Evolutionary conservation across 352 stramenopile genomes (phyloP).

Genomic region (Globisporangium nodosum): DNA sequence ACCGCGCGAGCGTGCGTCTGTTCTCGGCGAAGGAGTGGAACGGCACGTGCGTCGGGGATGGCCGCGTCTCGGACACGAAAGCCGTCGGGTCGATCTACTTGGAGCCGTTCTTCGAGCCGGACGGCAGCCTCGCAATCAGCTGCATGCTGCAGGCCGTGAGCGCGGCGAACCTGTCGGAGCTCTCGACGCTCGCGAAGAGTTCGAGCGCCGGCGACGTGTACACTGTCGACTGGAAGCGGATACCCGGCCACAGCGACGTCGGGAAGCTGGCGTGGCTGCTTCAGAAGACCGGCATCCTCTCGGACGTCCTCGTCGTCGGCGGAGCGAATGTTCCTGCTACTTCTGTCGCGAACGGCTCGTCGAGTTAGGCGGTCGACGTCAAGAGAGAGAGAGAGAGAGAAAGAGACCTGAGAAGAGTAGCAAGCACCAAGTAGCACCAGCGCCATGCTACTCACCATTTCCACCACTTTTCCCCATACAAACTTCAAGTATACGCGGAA

Average conservation of each 20-base stretch:
- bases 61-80: constrained; percentile 70
- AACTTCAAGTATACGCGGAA: background rate
- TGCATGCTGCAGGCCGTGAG: constrained; percentile 71
- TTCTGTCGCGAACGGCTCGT: background rate
- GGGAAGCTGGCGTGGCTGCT: constrained; percentile 73
- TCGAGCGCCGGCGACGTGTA: constrained; percentile 39
- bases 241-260: constrained; percentile 68
- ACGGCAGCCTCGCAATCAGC: constrained; percentile 54
- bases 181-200: constrained; percentile 33
- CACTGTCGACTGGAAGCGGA: constrained; percentile 72
- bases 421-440: background rate
- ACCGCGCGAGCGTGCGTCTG: constrained; percentile 67
- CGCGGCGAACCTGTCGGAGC: constrained; percentile 24
- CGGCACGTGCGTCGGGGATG: constrained; percentile 80
- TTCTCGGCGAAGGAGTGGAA: constrained; percentile 77
- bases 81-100: constrained; percentile 65
- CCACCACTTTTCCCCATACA: background rate
- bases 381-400: background rate
- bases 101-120: constrained; percentile 56
- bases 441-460: background rate
- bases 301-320: constrained; percentile 17
- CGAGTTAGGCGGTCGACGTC: background rate
- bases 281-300: constrained; percentile 53
- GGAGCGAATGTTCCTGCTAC: background rate
- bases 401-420: background rate